phyloP scores from a whole-genome alignment of 768 basidiomycete species.

The Cystofilobasidium bisporidii region DNA sequence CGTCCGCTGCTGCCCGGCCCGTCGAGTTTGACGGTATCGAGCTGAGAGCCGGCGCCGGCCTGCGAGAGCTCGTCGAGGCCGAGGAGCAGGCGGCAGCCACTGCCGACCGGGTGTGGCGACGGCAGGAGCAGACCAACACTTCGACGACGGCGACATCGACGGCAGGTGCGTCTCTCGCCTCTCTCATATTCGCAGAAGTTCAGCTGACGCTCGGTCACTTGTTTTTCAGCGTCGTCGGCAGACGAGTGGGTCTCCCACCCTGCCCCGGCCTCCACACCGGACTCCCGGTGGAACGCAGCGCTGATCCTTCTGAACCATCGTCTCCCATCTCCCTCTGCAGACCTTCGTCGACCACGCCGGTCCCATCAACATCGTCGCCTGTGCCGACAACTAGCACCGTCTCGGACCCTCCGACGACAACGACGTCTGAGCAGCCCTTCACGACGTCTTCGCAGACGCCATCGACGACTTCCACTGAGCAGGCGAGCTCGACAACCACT shows the following conservation, averaged over 20 bases:
- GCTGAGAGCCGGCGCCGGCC: neutral
- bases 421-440: neutral
- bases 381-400: neutral
- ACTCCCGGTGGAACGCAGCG: too few relatives aligned
- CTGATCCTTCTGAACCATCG: neutral
- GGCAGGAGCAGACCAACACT: neutral
- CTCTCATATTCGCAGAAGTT: neutral
- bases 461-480: neutral
- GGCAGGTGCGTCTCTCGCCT: neutral
- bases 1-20: neutral
- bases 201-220: too few relatives aligned
- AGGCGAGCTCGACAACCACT: neutral
- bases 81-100: neutral
- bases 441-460: neutral
- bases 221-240: neutral
- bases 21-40: slow-evolving; percentile 5
- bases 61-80: neutral
- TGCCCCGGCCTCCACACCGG: too few relatives aligned
- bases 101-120: neutral
- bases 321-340: neutral
- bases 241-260: too few relatives aligned
- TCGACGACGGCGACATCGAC: neutral
- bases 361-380: neutral
- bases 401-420: neutral
- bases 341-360: neutral